Conservation (phyloP, 129 eudicot genomes). For the Ambrosia trifida region DNA sequence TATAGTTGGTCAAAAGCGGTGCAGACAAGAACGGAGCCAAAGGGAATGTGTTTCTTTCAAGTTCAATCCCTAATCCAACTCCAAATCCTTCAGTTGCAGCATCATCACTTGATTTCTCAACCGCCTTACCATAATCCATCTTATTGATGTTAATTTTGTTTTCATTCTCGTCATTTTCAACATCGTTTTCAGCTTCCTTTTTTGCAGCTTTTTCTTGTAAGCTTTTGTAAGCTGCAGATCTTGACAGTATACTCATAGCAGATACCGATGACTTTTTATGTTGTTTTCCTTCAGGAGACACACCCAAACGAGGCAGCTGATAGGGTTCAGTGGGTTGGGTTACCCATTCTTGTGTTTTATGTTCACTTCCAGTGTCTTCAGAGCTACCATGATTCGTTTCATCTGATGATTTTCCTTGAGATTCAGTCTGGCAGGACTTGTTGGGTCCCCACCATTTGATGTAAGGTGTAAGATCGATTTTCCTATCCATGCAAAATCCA, state of each 20-base stretch:
- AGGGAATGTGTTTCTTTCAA: constrained; percentile 56
- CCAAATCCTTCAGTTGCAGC: constrained; percentile 61
- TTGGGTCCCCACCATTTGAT: constrained; percentile 93
- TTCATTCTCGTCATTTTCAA: constrained; percentile 77
- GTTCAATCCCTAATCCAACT: constrained; percentile 48
- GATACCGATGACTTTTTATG: constrained; percentile 57
- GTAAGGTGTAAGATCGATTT: constrained; percentile 80
- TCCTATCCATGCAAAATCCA: constrained; percentile 65
- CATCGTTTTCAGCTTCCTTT: constrained; percentile 45
- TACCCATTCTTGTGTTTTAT: constrained; percentile 56
- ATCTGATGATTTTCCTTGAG: constrained; percentile 53
- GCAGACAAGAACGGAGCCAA: constrained; percentile 72
- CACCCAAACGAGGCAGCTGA: constrained; percentile 83
- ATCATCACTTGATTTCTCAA: constrained; percentile 55
- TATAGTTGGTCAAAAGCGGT: constrained; percentile 78
- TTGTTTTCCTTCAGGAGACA: constrained; percentile 45
- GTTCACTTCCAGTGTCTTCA: constrained; percentile 70
- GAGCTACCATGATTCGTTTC: constrained; percentile 49
- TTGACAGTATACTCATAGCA: constrained; percentile 80
- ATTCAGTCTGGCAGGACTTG: constrained; percentile 58
- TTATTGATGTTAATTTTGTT: constrained; percentile 64
- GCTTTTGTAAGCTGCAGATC: constrained; percentile 85
- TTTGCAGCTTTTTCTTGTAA: constrained; percentile 70
- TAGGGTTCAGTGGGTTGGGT: constrained; percentile 77
- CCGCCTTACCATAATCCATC: constrained; percentile 64